Evolutionary conservation across 495 filamentous ascomycete species (phyloP).

Genomic region (Aspergillus coremiiformis): DNA sequence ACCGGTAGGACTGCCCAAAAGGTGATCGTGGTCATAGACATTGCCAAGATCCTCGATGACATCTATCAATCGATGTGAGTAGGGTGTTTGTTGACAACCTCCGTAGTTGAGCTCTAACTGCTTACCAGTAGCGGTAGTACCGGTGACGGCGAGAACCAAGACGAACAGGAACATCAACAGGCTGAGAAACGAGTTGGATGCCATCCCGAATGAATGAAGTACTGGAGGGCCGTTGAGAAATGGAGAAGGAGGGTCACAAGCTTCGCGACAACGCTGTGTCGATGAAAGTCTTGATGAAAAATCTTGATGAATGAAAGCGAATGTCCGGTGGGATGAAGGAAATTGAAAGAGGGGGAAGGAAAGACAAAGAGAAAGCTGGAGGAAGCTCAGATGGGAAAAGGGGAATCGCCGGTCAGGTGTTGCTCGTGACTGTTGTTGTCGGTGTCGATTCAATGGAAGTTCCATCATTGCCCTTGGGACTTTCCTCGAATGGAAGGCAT

Average conservation of each 20-base stretch:
- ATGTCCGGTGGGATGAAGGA: not conserved
- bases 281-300: constrained; percentile 1
- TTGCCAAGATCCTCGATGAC: not conserved
- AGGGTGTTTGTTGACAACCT: not conserved
- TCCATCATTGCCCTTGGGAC: too few relatives aligned
- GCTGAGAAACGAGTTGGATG: constrained; percentile 1
- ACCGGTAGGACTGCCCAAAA: not conserved
- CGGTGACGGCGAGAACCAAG: constrained; percentile 2
- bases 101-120: not conserved
- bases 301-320: constrained; percentile 1
- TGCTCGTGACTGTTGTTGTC: not conserved
- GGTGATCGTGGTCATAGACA: not conserved
- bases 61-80: not conserved
- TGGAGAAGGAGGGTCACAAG: not conserved
- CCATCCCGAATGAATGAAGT: not conserved
- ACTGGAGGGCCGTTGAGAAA: not conserved
- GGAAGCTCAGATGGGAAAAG: not conserved
- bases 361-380: not conserved
- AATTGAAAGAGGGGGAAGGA: not conserved
- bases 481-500: constrained; percentile 4
- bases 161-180: constrained; percentile 8
- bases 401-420: constrained; percentile 9
- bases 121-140: constrained; percentile 12
- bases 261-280: not conserved
- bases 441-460: too few relatives aligned